Percentiles rank a stretch among this genome's conserved stretches.
Conservation (phyloP, 129 eudicot species). For the Flaveria sonorensis region DNA sequence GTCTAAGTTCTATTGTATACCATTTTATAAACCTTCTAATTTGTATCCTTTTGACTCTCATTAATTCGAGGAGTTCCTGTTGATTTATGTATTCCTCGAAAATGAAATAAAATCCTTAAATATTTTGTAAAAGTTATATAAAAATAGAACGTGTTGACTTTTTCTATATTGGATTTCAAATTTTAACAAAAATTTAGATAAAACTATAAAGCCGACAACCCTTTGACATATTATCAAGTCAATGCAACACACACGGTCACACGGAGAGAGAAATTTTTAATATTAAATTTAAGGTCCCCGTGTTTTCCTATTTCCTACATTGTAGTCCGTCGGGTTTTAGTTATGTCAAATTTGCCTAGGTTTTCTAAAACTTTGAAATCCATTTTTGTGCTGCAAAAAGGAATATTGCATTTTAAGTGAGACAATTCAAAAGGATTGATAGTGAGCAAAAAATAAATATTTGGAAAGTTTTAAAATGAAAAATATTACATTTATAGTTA, state of each 20-base stretch:
- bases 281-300: constrained; percentile 8
- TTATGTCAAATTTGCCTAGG: background rate
- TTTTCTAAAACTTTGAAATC: background rate
- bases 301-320: background rate
- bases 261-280: constrained; percentile 15
- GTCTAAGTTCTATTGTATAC: no score
- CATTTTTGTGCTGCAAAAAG: background rate
- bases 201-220: constrained; percentile 12
- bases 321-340: constrained; percentile 10
- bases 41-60: no score
- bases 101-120: background rate
- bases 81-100: background rate
- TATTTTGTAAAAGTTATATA: background rate
- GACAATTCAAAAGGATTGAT: background rate
- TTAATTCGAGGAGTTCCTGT: background rate
- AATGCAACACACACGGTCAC: constrained; percentile 30
- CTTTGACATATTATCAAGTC: constrained; percentile 71
- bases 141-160: constrained; percentile 39
- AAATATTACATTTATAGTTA: background rate
- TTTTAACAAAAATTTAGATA: background rate
- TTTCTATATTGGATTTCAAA: background rate
- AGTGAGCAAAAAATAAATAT: background rate
- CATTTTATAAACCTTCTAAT: no score
- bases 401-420: background rate
- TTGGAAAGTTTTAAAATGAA: background rate